These are phyloP conservation scores for Fusarium chlamydosporum DNA, from an alignment of 2,329 filamentous ascomycete genomes.

Conservation along the genomic window DNA sequence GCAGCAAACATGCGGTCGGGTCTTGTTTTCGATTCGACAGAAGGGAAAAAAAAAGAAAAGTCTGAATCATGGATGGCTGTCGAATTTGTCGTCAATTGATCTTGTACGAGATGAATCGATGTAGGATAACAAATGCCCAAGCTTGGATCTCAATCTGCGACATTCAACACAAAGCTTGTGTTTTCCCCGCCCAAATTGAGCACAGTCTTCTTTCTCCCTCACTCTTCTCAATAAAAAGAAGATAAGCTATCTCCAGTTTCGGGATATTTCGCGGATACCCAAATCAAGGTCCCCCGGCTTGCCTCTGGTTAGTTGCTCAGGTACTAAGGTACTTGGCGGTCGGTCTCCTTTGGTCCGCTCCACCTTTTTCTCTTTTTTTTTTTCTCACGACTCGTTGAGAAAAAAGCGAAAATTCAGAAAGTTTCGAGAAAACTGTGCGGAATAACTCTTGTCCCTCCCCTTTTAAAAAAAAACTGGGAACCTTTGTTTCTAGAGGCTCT, in stretches of 20 bases:
- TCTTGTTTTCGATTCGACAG: background rate
- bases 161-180: background rate
- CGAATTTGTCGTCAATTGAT: background rate
- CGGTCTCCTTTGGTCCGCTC: constrained; percentile 15
- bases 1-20: too few relatives aligned
- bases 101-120: background rate
- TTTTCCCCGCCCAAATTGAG: too few relatives aligned
- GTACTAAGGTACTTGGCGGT: too few relatives aligned
- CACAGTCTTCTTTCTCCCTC: background rate
- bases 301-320: background rate
- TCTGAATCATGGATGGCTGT: background rate
- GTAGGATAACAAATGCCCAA: too few relatives aligned
- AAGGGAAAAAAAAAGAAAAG: background rate
- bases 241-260: constrained; percentile 10
- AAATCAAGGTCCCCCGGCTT: constrained; percentile 7
- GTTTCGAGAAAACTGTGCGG: background rate
- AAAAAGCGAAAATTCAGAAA: background rate
- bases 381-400: constrained; percentile 6
- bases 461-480: background rate
- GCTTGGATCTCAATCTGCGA: background rate
- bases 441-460: background rate
- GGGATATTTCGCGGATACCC: background rate
- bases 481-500: too few relatives aligned
- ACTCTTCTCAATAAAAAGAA: background rate
- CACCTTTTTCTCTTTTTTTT: constrained; percentile 4